Conservation (phyloP, 768 basidiomycete genomes). For the Phaffia tasmanica region DNA sequence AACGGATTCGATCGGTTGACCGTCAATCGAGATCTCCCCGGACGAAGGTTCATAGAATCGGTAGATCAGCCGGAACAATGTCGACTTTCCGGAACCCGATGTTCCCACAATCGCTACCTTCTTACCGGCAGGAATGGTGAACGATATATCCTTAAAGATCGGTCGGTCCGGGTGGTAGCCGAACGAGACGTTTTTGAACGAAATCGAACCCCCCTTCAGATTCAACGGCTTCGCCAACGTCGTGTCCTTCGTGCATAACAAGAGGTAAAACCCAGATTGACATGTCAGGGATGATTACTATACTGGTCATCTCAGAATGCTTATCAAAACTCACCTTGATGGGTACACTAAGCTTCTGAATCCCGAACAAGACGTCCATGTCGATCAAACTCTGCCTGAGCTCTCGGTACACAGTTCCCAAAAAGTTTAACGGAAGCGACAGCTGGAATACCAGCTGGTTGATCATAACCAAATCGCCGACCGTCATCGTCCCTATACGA, state of each 20-base stretch:
- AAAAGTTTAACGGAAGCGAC: constrained; percentile 88
- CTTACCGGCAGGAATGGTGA: constrained; percentile 88
- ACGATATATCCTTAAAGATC: constrained; percentile 77
- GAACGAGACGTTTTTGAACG: constrained; percentile 84
- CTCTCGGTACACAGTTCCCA: constrained; percentile 92
- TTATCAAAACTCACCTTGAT: constrained; percentile 44
- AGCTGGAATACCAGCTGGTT: constrained; percentile 98
- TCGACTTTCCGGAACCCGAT: constrained; percentile 94
- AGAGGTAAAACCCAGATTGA: not conserved
- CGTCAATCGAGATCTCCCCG: constrained; percentile 71
- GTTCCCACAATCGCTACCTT: constrained; percentile 96
- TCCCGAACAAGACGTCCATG: constrained; percentile 89
- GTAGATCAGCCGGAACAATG: constrained; percentile 84
- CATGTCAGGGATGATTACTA: not conserved
- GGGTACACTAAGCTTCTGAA: constrained; percentile 68
- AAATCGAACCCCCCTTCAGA: constrained; percentile 72
- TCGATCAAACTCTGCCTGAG: constrained; percentile 90
- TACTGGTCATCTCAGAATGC: not conserved
- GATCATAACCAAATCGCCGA: constrained; percentile 97
- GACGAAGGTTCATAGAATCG: constrained; percentile 79
- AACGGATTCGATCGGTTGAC: constrained; percentile 67
- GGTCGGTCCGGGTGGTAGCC: constrained; percentile 82
- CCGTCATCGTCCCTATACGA: constrained; percentile 77
- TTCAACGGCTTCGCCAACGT: constrained; percentile 55
- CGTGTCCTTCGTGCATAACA: constrained; percentile 47